phyloP scores from a whole-genome alignment of 2,329 filamentous ascomycete genomes.

The Alternaria sp. region DNA sequence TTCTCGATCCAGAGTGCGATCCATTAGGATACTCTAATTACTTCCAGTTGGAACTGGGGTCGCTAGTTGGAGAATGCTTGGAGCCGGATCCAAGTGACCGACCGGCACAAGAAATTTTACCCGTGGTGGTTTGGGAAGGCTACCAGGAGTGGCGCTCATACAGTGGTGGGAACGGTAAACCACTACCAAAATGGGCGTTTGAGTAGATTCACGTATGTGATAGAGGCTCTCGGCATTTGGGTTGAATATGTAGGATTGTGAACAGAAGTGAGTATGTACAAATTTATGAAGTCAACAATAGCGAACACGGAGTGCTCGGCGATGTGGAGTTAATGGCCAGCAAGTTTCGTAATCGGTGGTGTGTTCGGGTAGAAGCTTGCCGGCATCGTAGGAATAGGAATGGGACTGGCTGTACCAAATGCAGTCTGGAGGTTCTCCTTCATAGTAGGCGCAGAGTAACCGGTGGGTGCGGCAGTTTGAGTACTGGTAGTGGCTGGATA shows the following conservation, averaged over 20 bases:
- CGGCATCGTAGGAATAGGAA: conserved; percentile 52
- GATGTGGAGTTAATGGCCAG: conserved; percentile 18
- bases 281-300: background rate
- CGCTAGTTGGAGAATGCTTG: background rate
- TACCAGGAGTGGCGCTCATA: background rate
- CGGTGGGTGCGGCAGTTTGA: conserved; percentile 45
- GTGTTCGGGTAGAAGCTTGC: conserved; percentile 50
- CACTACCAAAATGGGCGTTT: conserved; percentile 4
- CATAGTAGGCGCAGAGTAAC: conserved; percentile 50
- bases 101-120: background rate
- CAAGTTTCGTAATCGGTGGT: conserved; percentile 41
- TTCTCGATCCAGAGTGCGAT: background rate
- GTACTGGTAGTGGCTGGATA: conserved; percentile 47
- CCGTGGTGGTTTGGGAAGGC: background rate
- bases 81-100: background rate
- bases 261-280: background rate
- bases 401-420: conserved; percentile 43
- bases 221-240: background rate
- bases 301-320: background rate
- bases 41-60: background rate
- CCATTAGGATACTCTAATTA: background rate
- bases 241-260: background rate
- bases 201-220: background rate
- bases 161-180: background rate
- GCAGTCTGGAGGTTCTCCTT: conserved; percentile 34